These are phyloP conservation scores for Penicillium steckii DNA, from an alignment of 495 filamentous ascomycete species.

Conservation along the genomic window DNA sequence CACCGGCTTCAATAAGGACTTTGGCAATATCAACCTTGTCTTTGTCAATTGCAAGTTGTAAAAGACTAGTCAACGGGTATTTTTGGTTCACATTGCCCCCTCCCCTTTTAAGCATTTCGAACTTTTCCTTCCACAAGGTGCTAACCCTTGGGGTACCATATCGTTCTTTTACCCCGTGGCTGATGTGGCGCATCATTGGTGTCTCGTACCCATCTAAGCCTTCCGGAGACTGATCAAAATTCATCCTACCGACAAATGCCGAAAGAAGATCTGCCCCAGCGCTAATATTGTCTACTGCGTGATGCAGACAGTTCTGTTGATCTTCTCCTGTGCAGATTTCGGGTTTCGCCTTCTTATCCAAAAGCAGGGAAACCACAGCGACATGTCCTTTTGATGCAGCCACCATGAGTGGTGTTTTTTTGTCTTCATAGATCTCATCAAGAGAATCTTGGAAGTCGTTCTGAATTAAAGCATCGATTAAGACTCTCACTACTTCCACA, in stretches of 20 bases:
- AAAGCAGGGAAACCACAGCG: background rate
- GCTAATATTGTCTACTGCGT: background rate
- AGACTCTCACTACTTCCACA: background rate
- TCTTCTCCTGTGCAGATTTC: background rate
- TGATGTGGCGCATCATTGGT: background rate
- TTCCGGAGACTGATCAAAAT: background rate
- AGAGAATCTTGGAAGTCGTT: background rate
- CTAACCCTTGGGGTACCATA: background rate
- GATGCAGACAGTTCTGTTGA: background rate
- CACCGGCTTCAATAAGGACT: background rate
- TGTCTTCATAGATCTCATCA: background rate
- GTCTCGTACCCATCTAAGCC: background rate
- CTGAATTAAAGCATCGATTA: background rate
- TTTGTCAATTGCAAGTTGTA: background rate
- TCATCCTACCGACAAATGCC: background rate
- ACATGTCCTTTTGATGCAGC: background rate
- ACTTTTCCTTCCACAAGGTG: background rate
- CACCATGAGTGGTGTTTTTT: slow-evolving; percentile 2
- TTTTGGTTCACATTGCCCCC: background rate
- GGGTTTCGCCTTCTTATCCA: background rate
- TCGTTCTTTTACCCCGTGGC: background rate
- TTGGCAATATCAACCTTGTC: background rate
- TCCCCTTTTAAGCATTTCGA: background rate
- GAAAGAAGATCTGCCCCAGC: background rate
- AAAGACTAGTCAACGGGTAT: background rate